Evolutionary conservation across 495 filamentous ascomycete genomes (phyloP), one percentile per base, ranked within the genome.

Genomic region (Glonium stellatum): DNA sequence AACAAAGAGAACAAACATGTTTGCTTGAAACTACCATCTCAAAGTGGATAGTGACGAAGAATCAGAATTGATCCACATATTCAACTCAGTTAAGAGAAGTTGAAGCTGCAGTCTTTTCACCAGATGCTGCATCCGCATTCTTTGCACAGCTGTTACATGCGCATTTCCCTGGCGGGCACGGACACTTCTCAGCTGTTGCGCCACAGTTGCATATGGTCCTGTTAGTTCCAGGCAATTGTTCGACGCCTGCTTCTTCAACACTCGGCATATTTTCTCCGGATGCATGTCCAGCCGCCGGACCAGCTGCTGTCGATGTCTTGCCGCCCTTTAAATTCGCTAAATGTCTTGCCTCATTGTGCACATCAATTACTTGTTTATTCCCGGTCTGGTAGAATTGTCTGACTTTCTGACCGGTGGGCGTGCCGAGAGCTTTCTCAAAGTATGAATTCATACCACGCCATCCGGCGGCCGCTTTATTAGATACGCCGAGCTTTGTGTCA

Each of bases 361-460:
- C 92, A 65, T 98, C 93, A 52, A 88, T 78, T 11, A 96, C 88
- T 78, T 95, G 89, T 74, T 90, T 89, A 70, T 84, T 82, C 57
- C 85, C 80, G 58, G 86, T 78, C 9, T 82, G 79, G 73, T 98
- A 97, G 77, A 98, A 97, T 49, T 83, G 76, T 27, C 88, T 86
- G 36, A 98, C 75, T 72, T 85, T 88, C 76, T 89, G 83, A 60
- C 93, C 93, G 1, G 90, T 90, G 9, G 91, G 89, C 1, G 89
- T 92, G 61, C 79, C 84, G 22, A 86, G 77, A 0, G 91, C 92
- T 79, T 93, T 92, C 77, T 97, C 92, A 69, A 95, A 98, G 80
- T 97, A 96, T 23, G 82, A 82, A 70, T 74, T 76, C 66, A 95
- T 66, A 35, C 90, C 86, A 39, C 76, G 77, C 76, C 86, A 87